Evolutionary conservation across 805 yeast genomes (phyloP).

Genomic region (Diddensiella santjacobensis): DNA sequence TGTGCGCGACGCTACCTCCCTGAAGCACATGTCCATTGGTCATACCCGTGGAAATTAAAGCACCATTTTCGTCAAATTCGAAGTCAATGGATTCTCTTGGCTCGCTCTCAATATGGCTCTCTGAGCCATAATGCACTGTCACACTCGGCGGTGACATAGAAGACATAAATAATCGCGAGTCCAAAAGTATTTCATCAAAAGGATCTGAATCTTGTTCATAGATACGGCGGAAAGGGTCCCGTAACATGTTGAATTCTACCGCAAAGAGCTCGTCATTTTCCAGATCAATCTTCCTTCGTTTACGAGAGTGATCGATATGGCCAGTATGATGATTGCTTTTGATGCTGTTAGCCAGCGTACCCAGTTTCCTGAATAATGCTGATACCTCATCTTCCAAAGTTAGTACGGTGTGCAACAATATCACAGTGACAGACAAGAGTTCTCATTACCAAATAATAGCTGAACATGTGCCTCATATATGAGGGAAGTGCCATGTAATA

Average conservation of each 20-base stretch:
- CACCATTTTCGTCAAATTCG: not conserved
- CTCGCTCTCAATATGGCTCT: not conserved
- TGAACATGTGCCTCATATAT: conserved; percentile 30
- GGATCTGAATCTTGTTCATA: not conserved
- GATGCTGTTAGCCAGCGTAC: not conserved
- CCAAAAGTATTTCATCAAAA: not conserved
- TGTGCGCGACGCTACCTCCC: no score
- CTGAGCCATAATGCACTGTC: not conserved
- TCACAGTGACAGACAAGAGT: no score
- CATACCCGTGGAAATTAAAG: not conserved
- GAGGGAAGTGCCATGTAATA: conserved; percentile 48
- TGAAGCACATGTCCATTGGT: not conserved
- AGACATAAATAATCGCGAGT: not conserved
- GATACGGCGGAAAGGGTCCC: not conserved
- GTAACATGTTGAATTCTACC: not conserved
- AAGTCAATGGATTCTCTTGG: not conserved
- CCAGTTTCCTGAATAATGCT: not conserved
- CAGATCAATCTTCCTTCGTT: conserved; percentile 4
- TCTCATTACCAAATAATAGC: conserved; percentile 3
- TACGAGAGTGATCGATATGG: not conserved
- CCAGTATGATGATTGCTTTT: no score
- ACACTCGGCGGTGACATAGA: not conserved
- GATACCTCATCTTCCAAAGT: not conserved
- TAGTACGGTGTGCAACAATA: no score
- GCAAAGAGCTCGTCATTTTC: conserved; percentile 1